phyloP scores from a whole-genome alignment of 345 rosid species.

The Trapa incisa region DNA sequence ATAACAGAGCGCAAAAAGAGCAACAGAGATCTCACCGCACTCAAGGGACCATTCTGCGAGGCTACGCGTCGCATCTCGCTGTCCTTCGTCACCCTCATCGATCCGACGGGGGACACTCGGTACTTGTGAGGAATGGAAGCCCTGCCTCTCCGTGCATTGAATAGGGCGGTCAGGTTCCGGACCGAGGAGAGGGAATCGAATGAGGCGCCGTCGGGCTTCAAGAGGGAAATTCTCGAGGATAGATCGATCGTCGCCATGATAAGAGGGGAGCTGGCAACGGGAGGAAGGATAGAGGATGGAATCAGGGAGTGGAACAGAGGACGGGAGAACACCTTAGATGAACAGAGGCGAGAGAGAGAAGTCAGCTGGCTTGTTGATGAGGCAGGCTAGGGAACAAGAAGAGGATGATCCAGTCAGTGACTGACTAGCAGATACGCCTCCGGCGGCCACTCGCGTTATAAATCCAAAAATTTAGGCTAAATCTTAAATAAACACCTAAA shows the following conservation, averaged over 20 bases:
- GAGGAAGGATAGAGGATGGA: too few relatives aligned
- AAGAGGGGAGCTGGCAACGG: too few relatives aligned
- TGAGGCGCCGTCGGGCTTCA: conserved; percentile 8
- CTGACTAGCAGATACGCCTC: too few relatives aligned
- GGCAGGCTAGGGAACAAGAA: too few relatives aligned
- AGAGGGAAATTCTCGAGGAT: conserved; percentile 9
- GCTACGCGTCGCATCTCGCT: conserved; percentile 10
- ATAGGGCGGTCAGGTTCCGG: conserved; percentile 14
- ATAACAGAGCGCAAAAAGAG: background rate
- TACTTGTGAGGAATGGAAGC: conserved; percentile 12
- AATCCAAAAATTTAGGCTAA: too few relatives aligned
- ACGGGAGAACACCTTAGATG: too few relatives aligned
- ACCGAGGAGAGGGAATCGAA: conserved; percentile 26
- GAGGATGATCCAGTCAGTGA: too few relatives aligned
- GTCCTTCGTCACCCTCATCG: conserved; percentile 20
- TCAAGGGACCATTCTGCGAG: conserved; percentile 29
- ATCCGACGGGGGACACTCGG: conserved; percentile 24
- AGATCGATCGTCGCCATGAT: conserved; percentile 11
- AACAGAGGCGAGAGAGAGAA: too few relatives aligned
- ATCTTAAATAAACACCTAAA: too few relatives aligned
- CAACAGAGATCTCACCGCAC: conserved; percentile 26
- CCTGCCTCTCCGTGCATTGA: conserved; percentile 8
- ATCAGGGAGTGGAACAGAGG: too few relatives aligned
- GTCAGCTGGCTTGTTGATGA: too few relatives aligned
- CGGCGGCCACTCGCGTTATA: too few relatives aligned